These are phyloP conservation scores for Cajanus cajan DNA, from an alignment of 306 rosid species.

Conservation along the genomic window DNA sequence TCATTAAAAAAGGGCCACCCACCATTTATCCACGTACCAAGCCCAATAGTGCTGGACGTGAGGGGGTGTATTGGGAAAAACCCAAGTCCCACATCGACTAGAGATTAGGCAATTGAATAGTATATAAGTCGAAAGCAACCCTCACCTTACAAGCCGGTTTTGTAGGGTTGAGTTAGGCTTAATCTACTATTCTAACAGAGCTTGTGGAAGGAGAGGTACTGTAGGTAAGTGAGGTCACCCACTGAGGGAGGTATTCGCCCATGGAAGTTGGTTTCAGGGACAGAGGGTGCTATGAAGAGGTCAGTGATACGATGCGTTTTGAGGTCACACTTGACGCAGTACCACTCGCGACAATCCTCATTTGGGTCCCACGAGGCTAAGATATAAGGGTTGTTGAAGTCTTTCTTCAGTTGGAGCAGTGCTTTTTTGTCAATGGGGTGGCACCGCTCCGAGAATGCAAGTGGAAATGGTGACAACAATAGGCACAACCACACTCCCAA, in stretches of 20 bases:
- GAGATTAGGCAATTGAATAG: too few species aligned
- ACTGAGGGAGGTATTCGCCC: conserved; percentile 55
- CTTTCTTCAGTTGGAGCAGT: conserved; percentile 29
- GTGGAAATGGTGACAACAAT: neutral
- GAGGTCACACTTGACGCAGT: conserved; percentile 44
- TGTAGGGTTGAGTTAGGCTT: too few species aligned
- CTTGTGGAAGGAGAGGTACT: conserved; percentile 44
- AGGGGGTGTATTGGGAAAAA: conserved; percentile 33
- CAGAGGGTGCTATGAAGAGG: conserved; percentile 28
- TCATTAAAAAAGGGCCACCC: too few species aligned
- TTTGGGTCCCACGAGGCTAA: too few species aligned
- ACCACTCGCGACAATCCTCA: conserved; percentile 72
- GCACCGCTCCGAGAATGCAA: conserved; percentile 43
- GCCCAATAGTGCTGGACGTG: too few species aligned
- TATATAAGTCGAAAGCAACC: too few species aligned
- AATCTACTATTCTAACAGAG: too few species aligned
- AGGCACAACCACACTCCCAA: neutral
- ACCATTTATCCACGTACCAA: too few species aligned
- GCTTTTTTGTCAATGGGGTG: conserved; percentile 53
- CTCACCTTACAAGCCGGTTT: too few species aligned
- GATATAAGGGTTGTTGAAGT: conserved; percentile 52
- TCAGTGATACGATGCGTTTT: conserved; percentile 54
- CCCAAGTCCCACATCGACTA: too few species aligned
- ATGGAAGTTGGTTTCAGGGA: conserved; percentile 21
- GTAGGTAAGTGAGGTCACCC: conserved; percentile 58